A percentile compares a stretch with the other conserved stretches of the same genome.
Evolutionary conservation across 2,329 filamentous ascomycete species (phyloP).

Genomic region (Zymoseptoria pseudotritici): DNA sequence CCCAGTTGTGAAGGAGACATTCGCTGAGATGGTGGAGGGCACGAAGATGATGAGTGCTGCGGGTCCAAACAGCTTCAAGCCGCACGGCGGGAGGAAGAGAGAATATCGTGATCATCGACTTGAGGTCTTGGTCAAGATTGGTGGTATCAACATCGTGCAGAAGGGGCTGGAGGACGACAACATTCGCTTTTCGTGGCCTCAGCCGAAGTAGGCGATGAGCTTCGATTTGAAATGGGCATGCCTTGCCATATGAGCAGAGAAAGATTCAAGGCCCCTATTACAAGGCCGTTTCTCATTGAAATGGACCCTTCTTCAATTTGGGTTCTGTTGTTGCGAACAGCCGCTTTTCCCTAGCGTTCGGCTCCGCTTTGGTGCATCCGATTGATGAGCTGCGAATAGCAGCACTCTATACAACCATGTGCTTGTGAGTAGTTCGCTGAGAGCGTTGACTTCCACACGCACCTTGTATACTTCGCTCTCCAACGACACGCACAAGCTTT

Average conservation of each 20-base stretch:
- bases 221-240: too few species aligned
- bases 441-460: background rate
- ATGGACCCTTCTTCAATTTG: background rate
- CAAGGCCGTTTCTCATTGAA: background rate
- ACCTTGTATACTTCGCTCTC: background rate
- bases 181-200: constrained; percentile 19
- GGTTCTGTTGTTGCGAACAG: background rate
- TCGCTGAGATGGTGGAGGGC: constrained; percentile 18
- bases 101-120: constrained; percentile 25
- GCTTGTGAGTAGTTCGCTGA: background rate
- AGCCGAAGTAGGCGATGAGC: constrained; percentile 1
- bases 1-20: constrained; percentile 20
- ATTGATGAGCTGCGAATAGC: background rate
- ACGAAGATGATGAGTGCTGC: constrained; percentile 13
- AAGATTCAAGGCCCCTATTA: background rate
- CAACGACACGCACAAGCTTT: background rate
- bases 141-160: constrained; percentile 17
- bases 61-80: constrained; percentile 10
- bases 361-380: background rate
- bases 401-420: background rate
- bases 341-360: background rate
- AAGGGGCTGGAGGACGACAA: constrained; percentile 18
- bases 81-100: constrained; percentile 11
- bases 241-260: background rate
- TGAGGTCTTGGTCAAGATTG: constrained; percentile 21